Conservation (phyloP, 2,329 filamentous ascomycete genomes). For the Botrytis porri region DNA sequence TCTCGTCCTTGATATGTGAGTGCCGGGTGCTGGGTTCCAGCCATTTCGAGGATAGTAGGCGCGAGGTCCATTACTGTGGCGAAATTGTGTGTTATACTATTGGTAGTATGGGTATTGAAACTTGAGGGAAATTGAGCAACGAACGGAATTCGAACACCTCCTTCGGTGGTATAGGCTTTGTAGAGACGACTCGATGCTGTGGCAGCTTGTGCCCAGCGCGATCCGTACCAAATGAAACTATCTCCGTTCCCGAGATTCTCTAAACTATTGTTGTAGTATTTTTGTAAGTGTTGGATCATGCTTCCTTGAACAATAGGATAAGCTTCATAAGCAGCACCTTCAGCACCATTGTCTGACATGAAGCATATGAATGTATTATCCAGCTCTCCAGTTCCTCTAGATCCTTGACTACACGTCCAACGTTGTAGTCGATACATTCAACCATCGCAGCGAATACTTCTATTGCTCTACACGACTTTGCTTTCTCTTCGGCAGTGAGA, state of each 20-base stretch:
- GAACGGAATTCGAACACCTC: background rate
- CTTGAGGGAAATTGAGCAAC: background rate
- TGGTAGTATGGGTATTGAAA: background rate
- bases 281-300: background rate
- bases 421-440: background rate
- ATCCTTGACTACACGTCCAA: background rate
- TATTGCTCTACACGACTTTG: background rate
- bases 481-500: conserved; percentile 39
- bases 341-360: background rate
- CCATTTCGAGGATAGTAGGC: background rate
- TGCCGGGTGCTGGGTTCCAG: background rate
- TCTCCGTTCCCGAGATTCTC: background rate
- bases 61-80: background rate
- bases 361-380: background rate
- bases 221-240: background rate
- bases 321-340: background rate
- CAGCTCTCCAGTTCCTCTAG: background rate
- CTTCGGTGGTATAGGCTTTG: background rate
- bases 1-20: background rate
- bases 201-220: background rate
- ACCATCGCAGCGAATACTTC: background rate
- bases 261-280: background rate
- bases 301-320: background rate
- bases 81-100: background rate
- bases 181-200: background rate